Conservation (phyloP, 345 rosid genomes). For the Noccaea bulbosa region DNA sequence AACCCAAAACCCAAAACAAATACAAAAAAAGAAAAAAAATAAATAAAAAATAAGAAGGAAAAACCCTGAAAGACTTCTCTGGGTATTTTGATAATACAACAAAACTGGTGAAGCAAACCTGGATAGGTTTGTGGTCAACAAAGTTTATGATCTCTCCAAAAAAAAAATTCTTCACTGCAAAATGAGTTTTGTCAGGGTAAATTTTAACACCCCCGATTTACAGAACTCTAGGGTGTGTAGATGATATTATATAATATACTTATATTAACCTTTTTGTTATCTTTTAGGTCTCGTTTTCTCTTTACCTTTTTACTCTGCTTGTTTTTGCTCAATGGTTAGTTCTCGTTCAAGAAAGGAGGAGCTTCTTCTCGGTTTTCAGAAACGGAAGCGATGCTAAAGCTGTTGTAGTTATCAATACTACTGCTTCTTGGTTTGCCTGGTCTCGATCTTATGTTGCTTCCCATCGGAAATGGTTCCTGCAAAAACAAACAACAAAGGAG, state of each 20-base stretch:
- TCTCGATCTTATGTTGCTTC: constrained; percentile 67
- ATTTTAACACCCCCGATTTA: constrained; percentile 38
- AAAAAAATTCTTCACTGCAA: constrained; percentile 35
- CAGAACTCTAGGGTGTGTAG: constrained; percentile 40
- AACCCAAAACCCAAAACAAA: constrained; percentile 13
- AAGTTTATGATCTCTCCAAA: constrained; percentile 42
- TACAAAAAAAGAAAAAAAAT: neutral
- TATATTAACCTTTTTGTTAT: constrained; percentile 31
- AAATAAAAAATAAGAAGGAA: neutral
- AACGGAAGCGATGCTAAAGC: constrained; percentile 48
- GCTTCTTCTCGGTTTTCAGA: constrained; percentile 65
- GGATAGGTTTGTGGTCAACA: constrained; percentile 30
- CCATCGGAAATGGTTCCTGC: constrained; percentile 92
- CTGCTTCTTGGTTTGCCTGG: constrained; percentile 65
- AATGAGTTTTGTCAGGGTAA: constrained; percentile 41
- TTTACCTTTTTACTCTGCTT: constrained; percentile 43
- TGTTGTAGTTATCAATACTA: constrained; percentile 53
- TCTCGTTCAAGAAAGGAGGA: constrained; percentile 52
- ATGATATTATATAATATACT: constrained; percentile 23
- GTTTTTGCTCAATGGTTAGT: constrained; percentile 46
- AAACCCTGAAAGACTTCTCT: constrained; percentile 34
- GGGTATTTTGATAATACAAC: constrained; percentile 41
- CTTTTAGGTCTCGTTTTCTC: constrained; percentile 31
- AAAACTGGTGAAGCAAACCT: constrained; percentile 45
- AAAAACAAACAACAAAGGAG: constrained; percentile 15